These are phyloP conservation scores for Castanea crenata DNA, from an alignment of 306 rosid genomes.

Conservation along the genomic window DNA sequence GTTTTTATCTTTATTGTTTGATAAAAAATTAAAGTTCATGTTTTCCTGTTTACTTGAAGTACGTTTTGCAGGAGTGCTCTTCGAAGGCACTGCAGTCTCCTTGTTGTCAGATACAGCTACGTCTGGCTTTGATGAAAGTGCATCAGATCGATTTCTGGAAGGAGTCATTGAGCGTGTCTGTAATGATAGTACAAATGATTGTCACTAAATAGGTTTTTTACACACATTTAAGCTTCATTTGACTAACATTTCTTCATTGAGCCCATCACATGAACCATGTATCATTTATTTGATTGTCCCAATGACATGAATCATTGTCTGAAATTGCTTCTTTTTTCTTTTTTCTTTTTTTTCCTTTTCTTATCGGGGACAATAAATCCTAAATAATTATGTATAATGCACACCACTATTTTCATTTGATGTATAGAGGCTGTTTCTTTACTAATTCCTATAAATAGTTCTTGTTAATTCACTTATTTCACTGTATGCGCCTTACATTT, in stretches of 20 bases:
- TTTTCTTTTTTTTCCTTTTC: no score
- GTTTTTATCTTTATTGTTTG: slow-evolving; percentile 45
- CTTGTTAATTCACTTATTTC: no score
- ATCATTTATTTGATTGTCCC: background rate
- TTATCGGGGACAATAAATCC: background rate
- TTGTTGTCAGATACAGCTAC: slow-evolving; percentile 32
- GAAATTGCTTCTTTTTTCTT: background rate
- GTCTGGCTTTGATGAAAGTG: slow-evolving; percentile 49
- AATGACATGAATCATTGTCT: slow-evolving; percentile 11
- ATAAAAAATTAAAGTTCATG: slow-evolving; percentile 39
- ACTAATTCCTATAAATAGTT: no score
- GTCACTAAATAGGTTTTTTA: slow-evolving; percentile 1
- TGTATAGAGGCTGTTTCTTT: no score
- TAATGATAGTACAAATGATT: slow-evolving; percentile 28
- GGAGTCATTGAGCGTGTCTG: slow-evolving; percentile 48
- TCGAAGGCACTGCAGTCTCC: slow-evolving; percentile 38
- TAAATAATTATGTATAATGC: background rate
- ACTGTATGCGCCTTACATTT: no score
- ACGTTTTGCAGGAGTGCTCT: slow-evolving; percentile 39
- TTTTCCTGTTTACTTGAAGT: slow-evolving; percentile 56
- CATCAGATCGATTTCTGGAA: slow-evolving; percentile 37
- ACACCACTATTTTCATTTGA: background rate
- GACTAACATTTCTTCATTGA: background rate
- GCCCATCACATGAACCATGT: background rate
- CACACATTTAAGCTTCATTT: background rate